A percentile compares a stretch with the other conserved stretches of the same genome.
Evolutionary conservation across 2,329 filamentous ascomycete species (phyloP).

Genomic region (Colletotrichum aenigma): DNA sequence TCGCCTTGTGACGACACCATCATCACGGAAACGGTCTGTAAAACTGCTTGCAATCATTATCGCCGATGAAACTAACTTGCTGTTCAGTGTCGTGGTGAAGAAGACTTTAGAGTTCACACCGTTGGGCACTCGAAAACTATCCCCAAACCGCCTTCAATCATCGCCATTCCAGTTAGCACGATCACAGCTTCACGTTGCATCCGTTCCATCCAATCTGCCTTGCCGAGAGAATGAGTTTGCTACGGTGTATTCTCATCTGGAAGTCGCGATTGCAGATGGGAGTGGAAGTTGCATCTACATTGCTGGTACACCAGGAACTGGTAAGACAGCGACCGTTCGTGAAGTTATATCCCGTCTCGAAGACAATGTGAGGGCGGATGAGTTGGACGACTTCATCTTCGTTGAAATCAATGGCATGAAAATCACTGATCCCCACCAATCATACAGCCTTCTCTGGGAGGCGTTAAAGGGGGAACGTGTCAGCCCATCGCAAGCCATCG

Average conservation of each 20-base stretch:
- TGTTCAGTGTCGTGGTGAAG: slow-evolving; percentile 69
- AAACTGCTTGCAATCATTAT: background rate
- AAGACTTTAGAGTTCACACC: slow-evolving; percentile 95
- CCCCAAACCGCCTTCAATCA: slow-evolving; percentile 73
- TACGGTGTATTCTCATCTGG: slow-evolving; percentile 90
- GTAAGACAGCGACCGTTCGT: slow-evolving; percentile 95
- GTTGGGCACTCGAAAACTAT: slow-evolving; percentile 84
- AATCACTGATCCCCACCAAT: slow-evolving; percentile 96
- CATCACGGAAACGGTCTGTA: slow-evolving; percentile 57
- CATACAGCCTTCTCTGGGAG: slow-evolving; percentile 95
- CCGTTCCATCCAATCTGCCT: slow-evolving; percentile 86
- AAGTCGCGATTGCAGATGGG: slow-evolving; percentile 91
- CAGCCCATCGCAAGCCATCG: slow-evolving; percentile 87
- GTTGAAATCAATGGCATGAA: slow-evolving; percentile 99
- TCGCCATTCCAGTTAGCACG: slow-evolving; percentile 93
- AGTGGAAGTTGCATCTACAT: slow-evolving; percentile 98
- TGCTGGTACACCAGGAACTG: slow-evolving; percentile 96
- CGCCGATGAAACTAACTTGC: background rate
- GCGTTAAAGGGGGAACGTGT: slow-evolving; percentile 92
- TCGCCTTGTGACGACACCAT: slow-evolving; percentile 36
- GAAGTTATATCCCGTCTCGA: slow-evolving; percentile 92
- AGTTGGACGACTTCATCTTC: slow-evolving; percentile 98
- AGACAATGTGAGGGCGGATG: slow-evolving; percentile 83
- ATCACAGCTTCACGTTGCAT: slow-evolving; percentile 88
- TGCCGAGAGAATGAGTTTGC: slow-evolving; percentile 93